Conservation (phyloP, 768 basidiomycete genomes). For the Mycena vitilis region DNA sequence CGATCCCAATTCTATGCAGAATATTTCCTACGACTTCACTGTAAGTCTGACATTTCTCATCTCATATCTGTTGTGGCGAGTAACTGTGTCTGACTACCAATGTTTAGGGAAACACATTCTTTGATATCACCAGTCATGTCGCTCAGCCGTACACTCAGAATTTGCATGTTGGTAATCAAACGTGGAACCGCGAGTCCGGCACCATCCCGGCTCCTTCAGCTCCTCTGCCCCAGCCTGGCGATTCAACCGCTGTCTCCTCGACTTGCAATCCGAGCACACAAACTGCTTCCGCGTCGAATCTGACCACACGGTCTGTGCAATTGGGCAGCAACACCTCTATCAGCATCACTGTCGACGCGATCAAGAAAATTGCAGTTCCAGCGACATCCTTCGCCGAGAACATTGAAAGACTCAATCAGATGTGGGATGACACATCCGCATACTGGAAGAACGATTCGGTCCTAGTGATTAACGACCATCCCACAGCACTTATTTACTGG, state of each 20-base stretch:
- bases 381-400: constrained; percentile 38
- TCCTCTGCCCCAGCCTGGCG: no score
- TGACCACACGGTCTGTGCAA: neutral
- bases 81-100: no score
- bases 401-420: constrained; percentile 36
- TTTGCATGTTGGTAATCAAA: no score
- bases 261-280: neutral
- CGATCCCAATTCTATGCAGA: neutral
- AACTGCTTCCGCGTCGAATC: constrained; percentile 30
- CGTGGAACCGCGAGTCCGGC: no score
- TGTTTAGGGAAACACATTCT: neutral
- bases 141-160: neutral
- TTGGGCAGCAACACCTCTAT: neutral
- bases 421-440: constrained; percentile 42
- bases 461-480: constrained; percentile 34
- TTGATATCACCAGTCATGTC: neutral
- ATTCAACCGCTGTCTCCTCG: no score
- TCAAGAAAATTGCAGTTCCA: constrained; percentile 12
- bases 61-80: no score
- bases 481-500: constrained; percentile 25
- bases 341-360: constrained; percentile 1
- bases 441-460: constrained; percentile 37
- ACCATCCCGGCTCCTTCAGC: no score
- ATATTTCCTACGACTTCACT: no score
- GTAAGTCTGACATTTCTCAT: no score